Evolutionary conservation across 2,329 filamentous ascomycete genomes (phyloP).

Genomic region (Neospermospora avenae): DNA sequence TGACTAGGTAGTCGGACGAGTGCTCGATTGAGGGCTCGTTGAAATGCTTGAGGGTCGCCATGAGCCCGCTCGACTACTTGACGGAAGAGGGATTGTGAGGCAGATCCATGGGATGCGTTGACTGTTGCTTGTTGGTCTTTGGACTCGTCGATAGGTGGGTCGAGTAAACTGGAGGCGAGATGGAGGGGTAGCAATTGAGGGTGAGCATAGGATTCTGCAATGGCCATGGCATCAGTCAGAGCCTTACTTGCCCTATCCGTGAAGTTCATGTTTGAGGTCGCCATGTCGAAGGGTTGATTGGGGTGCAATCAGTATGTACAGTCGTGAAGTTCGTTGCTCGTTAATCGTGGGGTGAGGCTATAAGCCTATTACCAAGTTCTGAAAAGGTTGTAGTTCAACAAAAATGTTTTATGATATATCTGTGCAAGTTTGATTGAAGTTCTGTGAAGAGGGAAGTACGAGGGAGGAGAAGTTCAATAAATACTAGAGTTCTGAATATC

Average conservation of each 20-base stretch:
- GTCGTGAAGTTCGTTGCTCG: neutral
- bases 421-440: neutral
- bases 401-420: neutral
- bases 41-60: slow-evolving; percentile 85
- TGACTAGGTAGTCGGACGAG: slow-evolving; percentile 90
- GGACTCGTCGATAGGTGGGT: slow-evolving; percentile 70
- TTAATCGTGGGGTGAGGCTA: slow-evolving; percentile 2
- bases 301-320: slow-evolving; percentile 25
- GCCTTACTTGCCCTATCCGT: slow-evolving; percentile 91
- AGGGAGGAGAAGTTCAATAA: neutral
- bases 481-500: neutral
- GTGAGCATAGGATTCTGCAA: slow-evolving; percentile 88
- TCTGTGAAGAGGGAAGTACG: neutral
- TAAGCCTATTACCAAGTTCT: neutral
- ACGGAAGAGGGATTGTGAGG: slow-evolving; percentile 75
- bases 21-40: slow-evolving; percentile 85
- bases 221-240: slow-evolving; percentile 79
- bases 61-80: slow-evolving; percentile 93
- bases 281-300: slow-evolving; percentile 51
- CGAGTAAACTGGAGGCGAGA: slow-evolving; percentile 77
- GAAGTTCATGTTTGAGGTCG: slow-evolving; percentile 74
- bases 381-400: neutral
- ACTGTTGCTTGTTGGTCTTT: slow-evolving; percentile 71
- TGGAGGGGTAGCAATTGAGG: slow-evolving; percentile 88
- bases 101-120: slow-evolving; percentile 61